phyloP scores from a whole-genome alignment of 805 yeast genomes.

The Scheffersomyces spartinae region DNA sequence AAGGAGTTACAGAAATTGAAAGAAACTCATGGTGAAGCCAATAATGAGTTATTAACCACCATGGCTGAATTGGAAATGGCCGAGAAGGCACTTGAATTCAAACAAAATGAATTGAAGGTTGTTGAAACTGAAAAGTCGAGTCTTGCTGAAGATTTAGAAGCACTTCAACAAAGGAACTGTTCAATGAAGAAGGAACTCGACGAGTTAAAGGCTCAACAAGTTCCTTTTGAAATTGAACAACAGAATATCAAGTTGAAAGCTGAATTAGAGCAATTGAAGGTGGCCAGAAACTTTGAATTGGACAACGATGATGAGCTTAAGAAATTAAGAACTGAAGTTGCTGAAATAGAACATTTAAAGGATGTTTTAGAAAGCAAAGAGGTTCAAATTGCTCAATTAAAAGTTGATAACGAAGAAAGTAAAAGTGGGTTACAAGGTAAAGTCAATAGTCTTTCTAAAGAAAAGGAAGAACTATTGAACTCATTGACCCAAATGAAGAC shows the following conservation, averaged over 20 bases:
- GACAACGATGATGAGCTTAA: slow-evolving; percentile 1
- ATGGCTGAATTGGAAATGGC: background rate
- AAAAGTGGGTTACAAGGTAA: no score
- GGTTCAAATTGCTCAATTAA: no score
- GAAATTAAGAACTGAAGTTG: slow-evolving; percentile 2
- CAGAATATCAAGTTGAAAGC: background rate
- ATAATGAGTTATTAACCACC: slow-evolving; percentile 1
- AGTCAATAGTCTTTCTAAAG: no score
- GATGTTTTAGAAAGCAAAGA: no score
- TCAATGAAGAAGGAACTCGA: background rate
- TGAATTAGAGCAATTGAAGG: background rate
- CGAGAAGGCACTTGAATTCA: slow-evolving; percentile 2
- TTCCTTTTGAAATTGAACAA: background rate
- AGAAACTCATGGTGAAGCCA: no score
- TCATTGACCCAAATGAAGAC: no score
- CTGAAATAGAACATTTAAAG: no score
- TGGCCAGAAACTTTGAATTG: background rate
- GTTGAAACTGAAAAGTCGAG: no score
- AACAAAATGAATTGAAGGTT: no score
- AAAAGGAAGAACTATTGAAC: no score
- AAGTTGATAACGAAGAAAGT: no score
- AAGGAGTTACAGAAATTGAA: no score
- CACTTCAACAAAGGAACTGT: slow-evolving; percentile 1
- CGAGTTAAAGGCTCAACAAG: background rate
- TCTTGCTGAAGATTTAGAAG: background rate